A percentile compares a stretch with the other conserved stretches of the same genome.
These are phyloP conservation scores for Plasmodium inui DNA, from an alignment of 169 alveolate species.

Conservation along the genomic window DNA sequence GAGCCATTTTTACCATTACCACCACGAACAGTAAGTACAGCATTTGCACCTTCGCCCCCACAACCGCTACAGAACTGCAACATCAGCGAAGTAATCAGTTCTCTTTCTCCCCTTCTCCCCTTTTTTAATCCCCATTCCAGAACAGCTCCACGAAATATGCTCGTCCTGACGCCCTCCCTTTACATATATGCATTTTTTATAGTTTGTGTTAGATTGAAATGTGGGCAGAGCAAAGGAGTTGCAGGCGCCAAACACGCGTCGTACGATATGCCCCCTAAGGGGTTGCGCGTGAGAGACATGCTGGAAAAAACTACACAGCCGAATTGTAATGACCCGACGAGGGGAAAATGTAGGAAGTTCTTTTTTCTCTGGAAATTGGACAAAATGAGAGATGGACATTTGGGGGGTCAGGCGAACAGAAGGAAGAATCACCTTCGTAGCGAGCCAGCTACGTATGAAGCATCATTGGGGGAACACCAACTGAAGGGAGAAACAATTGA, in stretches of 20 bases:
- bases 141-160: neutral
- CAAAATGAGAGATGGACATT: neutral
- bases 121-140: neutral
- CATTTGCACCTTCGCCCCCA: neutral
- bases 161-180: neutral
- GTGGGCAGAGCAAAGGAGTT: neutral
- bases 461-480: neutral
- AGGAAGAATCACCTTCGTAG: neutral
- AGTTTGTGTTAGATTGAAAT: neutral
- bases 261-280: neutral
- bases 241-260: neutral
- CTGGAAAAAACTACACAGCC: neutral
- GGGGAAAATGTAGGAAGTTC: slow-evolving; percentile 5
- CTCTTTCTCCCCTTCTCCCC: neutral
- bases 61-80: neutral
- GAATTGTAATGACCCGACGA: neutral
- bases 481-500: neutral
- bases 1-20: neutral
- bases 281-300: neutral
- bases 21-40: neutral
- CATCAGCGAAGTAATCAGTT: neutral
- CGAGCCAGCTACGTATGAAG: neutral
- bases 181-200: neutral
- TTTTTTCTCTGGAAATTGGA: slow-evolving; percentile 4
- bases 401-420: neutral